Evolutionary conservation across 768 basidiomycete species (phyloP).

Genomic region (Calocybe indica): DNA sequence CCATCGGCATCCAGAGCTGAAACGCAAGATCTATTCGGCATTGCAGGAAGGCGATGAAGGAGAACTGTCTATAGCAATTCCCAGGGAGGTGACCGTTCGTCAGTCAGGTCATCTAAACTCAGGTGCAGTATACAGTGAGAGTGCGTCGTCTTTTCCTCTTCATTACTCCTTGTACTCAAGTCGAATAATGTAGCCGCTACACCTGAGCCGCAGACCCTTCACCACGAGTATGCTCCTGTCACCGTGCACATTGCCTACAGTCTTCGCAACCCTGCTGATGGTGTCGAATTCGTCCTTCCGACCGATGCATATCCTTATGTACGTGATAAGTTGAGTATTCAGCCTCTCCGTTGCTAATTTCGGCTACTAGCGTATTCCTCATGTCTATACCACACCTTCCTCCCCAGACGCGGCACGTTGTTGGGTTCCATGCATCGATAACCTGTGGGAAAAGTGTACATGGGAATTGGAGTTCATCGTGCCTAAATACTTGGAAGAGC

Average conservation of each 20-base stretch:
- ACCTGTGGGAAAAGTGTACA: constrained; percentile 91
- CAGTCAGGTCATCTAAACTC: constrained; percentile 44
- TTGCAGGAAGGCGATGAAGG: constrained; percentile 91
- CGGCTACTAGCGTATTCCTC: constrained; percentile 72
- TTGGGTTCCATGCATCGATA: constrained; percentile 98
- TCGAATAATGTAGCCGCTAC: constrained; percentile 48
- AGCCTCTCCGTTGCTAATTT: constrained; percentile 8
- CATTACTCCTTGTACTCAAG: not conserved
- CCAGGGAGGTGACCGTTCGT: constrained; percentile 61
- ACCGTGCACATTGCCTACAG: constrained; percentile 75
- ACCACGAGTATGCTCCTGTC: constrained; percentile 69
- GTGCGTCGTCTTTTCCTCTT: constrained; percentile 26
- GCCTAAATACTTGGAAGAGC: constrained; percentile 67
- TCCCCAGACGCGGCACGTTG: constrained; percentile 90
- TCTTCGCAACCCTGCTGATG: constrained; percentile 76
- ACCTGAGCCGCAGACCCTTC: constrained; percentile 76
- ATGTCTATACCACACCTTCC: constrained; percentile 85
- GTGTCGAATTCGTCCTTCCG: constrained; percentile 78
- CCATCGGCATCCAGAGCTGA: constrained; percentile 88
- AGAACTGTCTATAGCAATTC: constrained; percentile 87
- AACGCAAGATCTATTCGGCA: constrained; percentile 87
- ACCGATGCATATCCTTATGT: constrained; percentile 83
- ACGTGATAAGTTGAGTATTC: constrained; percentile 25
- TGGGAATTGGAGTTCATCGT: constrained; percentile 99
- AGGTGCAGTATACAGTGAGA: constrained; percentile 48